Percentiles rank a stretch among this genome's conserved stretches.
phyloP scores from a whole-genome alignment of 2,329 filamentous ascomycete species.

The Aspergillus pseudoglaucus region DNA sequence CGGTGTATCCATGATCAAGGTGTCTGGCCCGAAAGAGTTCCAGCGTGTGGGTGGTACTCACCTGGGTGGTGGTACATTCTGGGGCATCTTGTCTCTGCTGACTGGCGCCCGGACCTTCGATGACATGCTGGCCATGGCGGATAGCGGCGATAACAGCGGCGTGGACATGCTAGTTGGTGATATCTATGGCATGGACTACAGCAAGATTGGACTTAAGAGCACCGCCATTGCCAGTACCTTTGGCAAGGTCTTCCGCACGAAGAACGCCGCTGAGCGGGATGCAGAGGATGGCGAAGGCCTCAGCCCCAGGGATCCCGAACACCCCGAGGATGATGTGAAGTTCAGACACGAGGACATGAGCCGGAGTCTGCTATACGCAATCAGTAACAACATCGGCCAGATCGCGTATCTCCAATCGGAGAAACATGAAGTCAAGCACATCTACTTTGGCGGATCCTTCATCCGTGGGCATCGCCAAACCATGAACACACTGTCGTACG shows the following conservation, averaged over 20 bases:
- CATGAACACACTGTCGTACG: conserved; percentile 94
- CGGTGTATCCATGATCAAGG: conserved; percentile 94
- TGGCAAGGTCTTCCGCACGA: conserved; percentile 92
- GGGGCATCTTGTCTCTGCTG: conserved; percentile 84
- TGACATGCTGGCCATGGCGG: conserved; percentile 90
- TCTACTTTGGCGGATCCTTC: conserved; percentile 96
- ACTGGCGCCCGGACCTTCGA: conserved; percentile 96
- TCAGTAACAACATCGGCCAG: conserved; percentile 96
- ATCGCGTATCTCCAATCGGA: conserved; percentile 97
- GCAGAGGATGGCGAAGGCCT: conserved; percentile 66
- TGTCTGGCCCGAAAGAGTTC: conserved; percentile 79
- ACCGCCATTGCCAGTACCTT: conserved; percentile 94
- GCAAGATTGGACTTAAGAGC: conserved; percentile 92
- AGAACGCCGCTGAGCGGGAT: conserved; percentile 70
- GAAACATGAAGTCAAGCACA: conserved; percentile 82
- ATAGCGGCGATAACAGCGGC: conserved; percentile 80
- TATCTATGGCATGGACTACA: conserved; percentile 94
- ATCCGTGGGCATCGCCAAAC: conserved; percentile 95
- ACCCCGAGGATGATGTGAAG: conserved; percentile 27
- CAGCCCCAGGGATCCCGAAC: conserved; percentile 45
- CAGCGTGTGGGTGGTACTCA: conserved; percentile 92
- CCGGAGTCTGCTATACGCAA: conserved; percentile 83
- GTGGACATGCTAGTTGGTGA: conserved; percentile 97
- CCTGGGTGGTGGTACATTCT: conserved; percentile 92
- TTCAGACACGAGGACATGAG: conserved; percentile 84